Percentiles rank a stretch among this genome's conserved stretches.
Conservation (phyloP, 2,329 filamentous ascomycete species). For the Claviceps sp. region DNA sequence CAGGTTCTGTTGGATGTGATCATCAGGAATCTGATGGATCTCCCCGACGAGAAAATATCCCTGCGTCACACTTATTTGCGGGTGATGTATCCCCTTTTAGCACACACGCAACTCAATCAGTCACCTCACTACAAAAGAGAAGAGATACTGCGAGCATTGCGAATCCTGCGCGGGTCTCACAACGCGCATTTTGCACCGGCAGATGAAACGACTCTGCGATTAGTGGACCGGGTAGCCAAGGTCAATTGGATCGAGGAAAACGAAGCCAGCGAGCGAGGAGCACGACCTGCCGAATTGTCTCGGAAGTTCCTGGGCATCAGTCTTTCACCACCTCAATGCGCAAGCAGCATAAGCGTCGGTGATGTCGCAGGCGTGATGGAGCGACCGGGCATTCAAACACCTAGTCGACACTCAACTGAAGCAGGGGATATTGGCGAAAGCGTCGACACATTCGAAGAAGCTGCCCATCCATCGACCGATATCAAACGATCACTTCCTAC, state of each 20-base stretch:
- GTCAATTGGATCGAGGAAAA: constrained; percentile 52
- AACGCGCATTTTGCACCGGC: constrained; percentile 67
- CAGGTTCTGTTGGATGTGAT: constrained; percentile 91
- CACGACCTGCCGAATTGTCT: constrained; percentile 33
- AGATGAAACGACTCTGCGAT: constrained; percentile 65
- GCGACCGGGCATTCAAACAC: constrained; percentile 71
- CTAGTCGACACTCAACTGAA: constrained; percentile 42
- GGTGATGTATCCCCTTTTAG: constrained; percentile 78
- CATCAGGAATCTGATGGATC: constrained; percentile 88
- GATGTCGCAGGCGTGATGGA: constrained; percentile 71
- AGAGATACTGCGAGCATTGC: constrained; percentile 66
- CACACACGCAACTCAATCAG: constrained; percentile 78
- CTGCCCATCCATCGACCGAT: constrained; percentile 12
- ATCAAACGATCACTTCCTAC: constrained; percentile 37
- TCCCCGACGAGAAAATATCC: constrained; percentile 67
- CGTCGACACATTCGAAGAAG: constrained; percentile 10
- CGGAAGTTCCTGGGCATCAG: constrained; percentile 57
- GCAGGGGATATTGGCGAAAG: constrained; percentile 11
- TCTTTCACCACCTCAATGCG: constrained; percentile 48
- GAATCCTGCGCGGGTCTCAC: constrained; percentile 50
- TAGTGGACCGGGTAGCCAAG: constrained; percentile 61
- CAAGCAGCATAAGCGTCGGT: constrained; percentile 61
- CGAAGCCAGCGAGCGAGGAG: constrained; percentile 19
- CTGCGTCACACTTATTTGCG: constrained; percentile 89
- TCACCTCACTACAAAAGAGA: constrained; percentile 85